Conservation (phyloP, 169 alveolate genomes). For the Eimeria maxima region DNA sequence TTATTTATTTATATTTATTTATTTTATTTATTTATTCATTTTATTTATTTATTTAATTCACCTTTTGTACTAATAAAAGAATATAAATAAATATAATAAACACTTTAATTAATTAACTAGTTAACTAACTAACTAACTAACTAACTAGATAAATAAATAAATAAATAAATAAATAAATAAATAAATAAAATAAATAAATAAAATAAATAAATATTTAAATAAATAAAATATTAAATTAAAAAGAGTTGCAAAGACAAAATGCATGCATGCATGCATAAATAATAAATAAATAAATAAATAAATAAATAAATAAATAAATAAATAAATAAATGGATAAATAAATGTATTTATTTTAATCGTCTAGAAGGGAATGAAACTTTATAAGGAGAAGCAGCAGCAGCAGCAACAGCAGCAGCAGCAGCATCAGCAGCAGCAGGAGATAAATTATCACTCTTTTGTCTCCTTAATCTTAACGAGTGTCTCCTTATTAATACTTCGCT, state of each 20-base stretch:
- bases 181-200: background rate
- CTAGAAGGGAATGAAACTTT: background rate
- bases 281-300: background rate
- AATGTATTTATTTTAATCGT: too few species aligned
- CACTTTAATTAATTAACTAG: too few species aligned
- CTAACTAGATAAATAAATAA: slow-evolving; percentile 58
- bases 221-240: background rate
- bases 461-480: slow-evolving; percentile 1
- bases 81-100: too few species aligned
- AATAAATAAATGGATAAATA: too few species aligned
- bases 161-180: too few species aligned
- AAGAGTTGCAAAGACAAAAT: background rate
- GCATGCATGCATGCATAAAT: background rate
- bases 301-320: background rate
- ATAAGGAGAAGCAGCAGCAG: background rate
- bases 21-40: too few species aligned
- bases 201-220: background rate
- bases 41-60: too few species aligned
- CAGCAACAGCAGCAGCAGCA: slow-evolving; percentile 8
- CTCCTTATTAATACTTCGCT: background rate
- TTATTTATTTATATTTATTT: too few species aligned
- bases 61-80: too few species aligned
- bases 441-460: background rate
- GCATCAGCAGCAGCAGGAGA: slow-evolving; percentile 17
- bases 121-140: slow-evolving; percentile 27